These are phyloP conservation scores for Raphidocelis subcapitata DNA, from an alignment of 139 green algal species.

Conservation along the genomic window DNA sequence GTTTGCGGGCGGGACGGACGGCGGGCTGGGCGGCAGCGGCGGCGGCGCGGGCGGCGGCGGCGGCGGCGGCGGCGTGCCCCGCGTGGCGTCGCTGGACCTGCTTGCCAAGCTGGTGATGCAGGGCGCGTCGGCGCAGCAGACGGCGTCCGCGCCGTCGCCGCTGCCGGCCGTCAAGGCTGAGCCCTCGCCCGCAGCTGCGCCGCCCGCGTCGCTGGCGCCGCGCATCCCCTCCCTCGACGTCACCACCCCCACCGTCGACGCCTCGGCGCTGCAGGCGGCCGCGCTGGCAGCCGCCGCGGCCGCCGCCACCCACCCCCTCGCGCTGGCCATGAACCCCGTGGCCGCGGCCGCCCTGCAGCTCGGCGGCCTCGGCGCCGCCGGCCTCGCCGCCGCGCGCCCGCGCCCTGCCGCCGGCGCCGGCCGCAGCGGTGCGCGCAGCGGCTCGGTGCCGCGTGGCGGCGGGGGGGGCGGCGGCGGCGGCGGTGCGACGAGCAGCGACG, in stretches of 20 bases:
- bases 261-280: too few species aligned
- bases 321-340: too few species aligned
- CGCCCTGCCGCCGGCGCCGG: background rate
- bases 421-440: background rate
- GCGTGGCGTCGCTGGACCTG: constrained; percentile 66
- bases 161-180: constrained; percentile 2
- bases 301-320: constrained; percentile 3
- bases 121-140: constrained; percentile 26
- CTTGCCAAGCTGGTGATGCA: constrained; percentile 53
- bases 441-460: too few species aligned
- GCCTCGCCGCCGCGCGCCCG: background rate
- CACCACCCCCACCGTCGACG: too few species aligned
- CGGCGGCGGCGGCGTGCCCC: constrained; percentile 41
- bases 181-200: background rate
- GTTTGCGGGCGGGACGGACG: background rate
- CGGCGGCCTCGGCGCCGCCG: too few species aligned
- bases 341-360: too few species aligned
- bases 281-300: background rate
- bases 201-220: too few species aligned
- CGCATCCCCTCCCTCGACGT: too few species aligned
- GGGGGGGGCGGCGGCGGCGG: background rate
- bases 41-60: background rate
- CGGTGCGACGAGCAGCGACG: background rate
- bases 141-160: constrained; percentile 5
- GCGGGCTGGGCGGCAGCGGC: background rate